Evolutionary conservation across 805 yeast species (phyloP), one percentile per base, ranked within the genome.

Genomic region (Cephaloascus fragrans): DNA sequence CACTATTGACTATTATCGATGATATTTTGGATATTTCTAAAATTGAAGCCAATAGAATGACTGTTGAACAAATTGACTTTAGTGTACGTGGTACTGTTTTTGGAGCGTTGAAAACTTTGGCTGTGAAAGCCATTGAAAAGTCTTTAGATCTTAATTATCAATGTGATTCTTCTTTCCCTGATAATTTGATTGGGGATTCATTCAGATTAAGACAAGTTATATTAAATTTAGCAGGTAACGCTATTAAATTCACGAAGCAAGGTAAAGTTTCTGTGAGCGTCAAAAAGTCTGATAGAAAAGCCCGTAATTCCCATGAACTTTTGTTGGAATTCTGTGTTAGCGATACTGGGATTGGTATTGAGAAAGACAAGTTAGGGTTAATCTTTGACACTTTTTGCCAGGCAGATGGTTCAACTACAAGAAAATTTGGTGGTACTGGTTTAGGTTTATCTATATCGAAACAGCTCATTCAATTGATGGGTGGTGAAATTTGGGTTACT

Each of bases 361-460:
- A 81, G 51, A 77, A 76, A 52, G 95, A 87, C 51, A 86, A 86
- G 53, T 67, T 86, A 29, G 95, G 86, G 26, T 69, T 87, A 33
- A 87, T 86, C 49, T 86, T 86, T 52, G 95, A 86, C 52, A 86
- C 90, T 3, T 86, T 86, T 64, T 83, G 95, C 48, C 95, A 86
- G 57, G 95, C 95, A 6, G 96, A 86, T 61, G 96, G 96, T 33
- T 84, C 95, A 4, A 86, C 95, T 2, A 86, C 95, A 2, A 74
- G 95, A 56, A 85, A 85, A 58, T 87, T 86, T 56, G 96, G 95
- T 50, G 96, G 96, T 52, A 87, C 95, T 3, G 96, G 96, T 46
- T 68, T 86, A 35, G 96, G 96, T 15, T 68, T 86, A 40, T 83
- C 94, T 3, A 86, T 86, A 56, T 87, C 95, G 8, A 85, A 84